Evolutionary conservation across 2,329 filamentous ascomycete species (phyloP).

Genomic region (Didymella segeticola): DNA sequence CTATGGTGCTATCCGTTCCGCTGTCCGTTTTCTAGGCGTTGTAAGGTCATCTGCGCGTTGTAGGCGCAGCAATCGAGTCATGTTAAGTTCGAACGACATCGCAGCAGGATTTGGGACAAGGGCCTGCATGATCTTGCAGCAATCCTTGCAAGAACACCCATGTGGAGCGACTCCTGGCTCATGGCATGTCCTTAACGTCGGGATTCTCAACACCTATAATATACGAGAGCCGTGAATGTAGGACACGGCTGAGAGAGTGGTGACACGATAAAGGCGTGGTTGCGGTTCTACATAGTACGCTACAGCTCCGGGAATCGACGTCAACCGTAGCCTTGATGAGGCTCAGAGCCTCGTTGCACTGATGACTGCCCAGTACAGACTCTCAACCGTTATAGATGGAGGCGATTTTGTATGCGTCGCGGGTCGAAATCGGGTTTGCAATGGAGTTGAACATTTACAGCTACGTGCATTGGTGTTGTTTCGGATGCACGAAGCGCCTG

Average conservation of each 20-base stretch:
- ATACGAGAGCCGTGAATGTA: too few relatives aligned
- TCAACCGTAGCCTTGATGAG: not conserved
- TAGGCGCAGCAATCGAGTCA: not conserved
- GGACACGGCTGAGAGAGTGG: not conserved
- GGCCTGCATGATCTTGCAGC: conserved; percentile 17
- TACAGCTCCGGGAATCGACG: not conserved
- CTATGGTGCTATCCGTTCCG: not conserved
- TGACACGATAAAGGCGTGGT: not conserved
- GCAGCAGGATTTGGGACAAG: not conserved
- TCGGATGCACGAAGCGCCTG: conserved; percentile 12
- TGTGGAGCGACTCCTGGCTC: not conserved
- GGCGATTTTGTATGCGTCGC: not conserved
- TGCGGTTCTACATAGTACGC: not conserved
- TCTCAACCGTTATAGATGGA: not conserved
- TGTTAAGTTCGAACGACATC: not conserved
- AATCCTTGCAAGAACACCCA: not conserved
- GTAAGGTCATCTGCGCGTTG: not conserved
- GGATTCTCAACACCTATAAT: too few relatives aligned
- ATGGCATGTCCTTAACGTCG: not conserved
- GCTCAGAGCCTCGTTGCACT: too few relatives aligned
- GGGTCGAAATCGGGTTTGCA: not conserved
- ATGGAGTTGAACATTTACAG: conserved; percentile 4
- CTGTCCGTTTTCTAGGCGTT: not conserved
- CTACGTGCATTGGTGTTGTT: conserved; percentile 17
- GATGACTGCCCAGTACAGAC: too few relatives aligned